Percentiles rank a stretch among this genome's conserved stretches.
Evolutionary conservation across 331 rosid genomes (phyloP).

Genomic region (Malus hybrid): DNA sequence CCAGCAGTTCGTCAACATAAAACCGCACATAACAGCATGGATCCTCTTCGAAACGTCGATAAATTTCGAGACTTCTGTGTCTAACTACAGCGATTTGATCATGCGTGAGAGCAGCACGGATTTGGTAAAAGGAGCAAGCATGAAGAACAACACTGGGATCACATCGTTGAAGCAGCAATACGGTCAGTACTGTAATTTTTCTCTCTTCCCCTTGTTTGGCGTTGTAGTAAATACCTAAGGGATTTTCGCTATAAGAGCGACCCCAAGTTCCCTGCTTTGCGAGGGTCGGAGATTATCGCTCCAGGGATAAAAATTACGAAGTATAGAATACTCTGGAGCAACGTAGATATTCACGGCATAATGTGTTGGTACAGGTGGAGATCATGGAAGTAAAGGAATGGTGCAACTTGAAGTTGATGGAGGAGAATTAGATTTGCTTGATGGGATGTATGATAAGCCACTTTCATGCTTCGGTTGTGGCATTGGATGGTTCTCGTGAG

Average conservation of each 20-base stretch:
- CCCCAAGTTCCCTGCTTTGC: too few relatives aligned
- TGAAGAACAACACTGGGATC: neutral
- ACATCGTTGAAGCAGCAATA: constrained; percentile 15
- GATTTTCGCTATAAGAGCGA: too few relatives aligned
- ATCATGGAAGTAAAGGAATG: neutral
- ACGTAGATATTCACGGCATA: too few relatives aligned
- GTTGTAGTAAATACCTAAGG: neutral
- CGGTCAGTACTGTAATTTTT: neutral
- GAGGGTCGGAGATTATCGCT: too few relatives aligned
- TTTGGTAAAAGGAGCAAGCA: neutral
- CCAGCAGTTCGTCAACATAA: neutral
- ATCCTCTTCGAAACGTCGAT: neutral
- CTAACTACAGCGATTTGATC: neutral
- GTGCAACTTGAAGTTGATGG: constrained; percentile 14
- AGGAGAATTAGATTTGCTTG: constrained; percentile 2
- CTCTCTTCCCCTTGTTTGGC: neutral
- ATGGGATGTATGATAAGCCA: constrained; percentile 22
- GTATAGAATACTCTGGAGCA: too few relatives aligned
- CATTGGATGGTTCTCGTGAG: constrained; percentile 35
- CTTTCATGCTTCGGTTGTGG: constrained; percentile 31
- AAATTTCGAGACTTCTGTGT: neutral
- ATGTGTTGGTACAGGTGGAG: constrained; percentile 1
- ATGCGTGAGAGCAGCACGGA: neutral
- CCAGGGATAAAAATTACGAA: too few relatives aligned
- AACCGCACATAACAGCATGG: neutral